Conservation (phyloP, 805 yeast species). For the Candida boleticola region DNA sequence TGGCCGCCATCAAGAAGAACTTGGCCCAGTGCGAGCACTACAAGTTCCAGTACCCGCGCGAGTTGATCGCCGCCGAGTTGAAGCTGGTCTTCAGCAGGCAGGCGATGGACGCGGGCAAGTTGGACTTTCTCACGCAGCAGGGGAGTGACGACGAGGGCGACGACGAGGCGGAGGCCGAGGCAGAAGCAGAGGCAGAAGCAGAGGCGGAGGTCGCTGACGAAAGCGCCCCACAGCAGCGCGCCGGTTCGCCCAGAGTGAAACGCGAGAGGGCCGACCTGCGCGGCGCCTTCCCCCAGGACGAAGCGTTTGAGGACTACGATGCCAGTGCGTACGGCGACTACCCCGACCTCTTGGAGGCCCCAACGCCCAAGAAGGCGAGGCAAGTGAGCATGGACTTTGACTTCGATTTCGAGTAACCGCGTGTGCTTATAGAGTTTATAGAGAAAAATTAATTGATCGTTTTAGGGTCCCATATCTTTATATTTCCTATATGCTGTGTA, state of each 20-base stretch:
- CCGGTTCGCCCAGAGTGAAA: no score
- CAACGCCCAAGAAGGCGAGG: not conserved
- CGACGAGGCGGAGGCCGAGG: conserved; percentile 8
- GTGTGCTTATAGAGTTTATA: no score
- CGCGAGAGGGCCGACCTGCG: no score
- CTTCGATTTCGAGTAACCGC: conserved; percentile 24
- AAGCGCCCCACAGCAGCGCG: no score
- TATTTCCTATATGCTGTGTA: no score
- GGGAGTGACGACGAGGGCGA: conserved; percentile 6
- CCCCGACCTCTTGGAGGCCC: not conserved
- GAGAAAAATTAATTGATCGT: no score
- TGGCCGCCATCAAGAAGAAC: conserved; percentile 9
- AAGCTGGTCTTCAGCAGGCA: conserved; percentile 6
- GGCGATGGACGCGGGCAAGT: not conserved
- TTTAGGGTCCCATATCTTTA: no score
- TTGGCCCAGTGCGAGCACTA: conserved; percentile 22
- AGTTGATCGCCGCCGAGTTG: conserved; percentile 13
- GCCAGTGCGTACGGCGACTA: no score
- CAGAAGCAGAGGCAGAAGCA: no score
- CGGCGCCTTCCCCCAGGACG: no score
- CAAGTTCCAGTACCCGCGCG: conserved; percentile 24
- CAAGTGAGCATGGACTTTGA: conserved; percentile 20
- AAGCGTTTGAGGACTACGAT: no score
- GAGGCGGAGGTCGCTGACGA: not conserved
- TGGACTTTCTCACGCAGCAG: not conserved